A percentile compares a stretch with the other conserved stretches of the same genome.
Conservation (phyloP, 2,329 filamentous ascomycete species). For the Drechslerella coelobrocha region DNA sequence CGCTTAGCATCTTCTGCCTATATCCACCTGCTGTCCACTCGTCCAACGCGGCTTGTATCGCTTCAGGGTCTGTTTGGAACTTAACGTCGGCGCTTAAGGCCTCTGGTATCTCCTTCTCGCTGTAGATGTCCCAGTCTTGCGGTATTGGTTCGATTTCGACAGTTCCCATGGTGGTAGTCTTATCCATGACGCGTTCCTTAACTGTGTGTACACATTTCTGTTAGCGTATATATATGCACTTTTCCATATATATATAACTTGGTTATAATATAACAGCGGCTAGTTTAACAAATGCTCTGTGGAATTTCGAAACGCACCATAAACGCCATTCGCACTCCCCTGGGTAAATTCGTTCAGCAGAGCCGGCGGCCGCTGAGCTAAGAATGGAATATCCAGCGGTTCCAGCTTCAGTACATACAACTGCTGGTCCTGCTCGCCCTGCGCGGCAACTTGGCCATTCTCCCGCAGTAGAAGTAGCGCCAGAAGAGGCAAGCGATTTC, state of each 20-base stretch:
- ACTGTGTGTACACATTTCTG: conserved; percentile 9
- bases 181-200: conserved; percentile 12
- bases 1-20: too few species aligned
- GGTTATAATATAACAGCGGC: neutral
- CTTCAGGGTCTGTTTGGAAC: too few species aligned
- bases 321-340: conserved; percentile 1
- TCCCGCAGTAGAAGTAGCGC: conserved; percentile 1
- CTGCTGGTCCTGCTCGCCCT: conserved; percentile 3
- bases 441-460: neutral
- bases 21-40: too few species aligned
- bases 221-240: neutral
- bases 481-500: neutral
- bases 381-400: neutral
- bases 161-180: conserved; percentile 3
- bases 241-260: neutral
- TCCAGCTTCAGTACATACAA: conserved; percentile 11
- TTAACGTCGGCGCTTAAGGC: too few species aligned
- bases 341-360: conserved; percentile 13
- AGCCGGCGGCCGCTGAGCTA: neutral
- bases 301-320: conserved; percentile 10
- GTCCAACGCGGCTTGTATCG: too few species aligned
- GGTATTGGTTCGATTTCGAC: conserved; percentile 11
- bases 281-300: neutral
- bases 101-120: neutral
- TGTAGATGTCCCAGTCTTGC: neutral